Base-by-base conservation (phyloP, 306 rosid genomes). In the Carpinus viminea region DNA sequence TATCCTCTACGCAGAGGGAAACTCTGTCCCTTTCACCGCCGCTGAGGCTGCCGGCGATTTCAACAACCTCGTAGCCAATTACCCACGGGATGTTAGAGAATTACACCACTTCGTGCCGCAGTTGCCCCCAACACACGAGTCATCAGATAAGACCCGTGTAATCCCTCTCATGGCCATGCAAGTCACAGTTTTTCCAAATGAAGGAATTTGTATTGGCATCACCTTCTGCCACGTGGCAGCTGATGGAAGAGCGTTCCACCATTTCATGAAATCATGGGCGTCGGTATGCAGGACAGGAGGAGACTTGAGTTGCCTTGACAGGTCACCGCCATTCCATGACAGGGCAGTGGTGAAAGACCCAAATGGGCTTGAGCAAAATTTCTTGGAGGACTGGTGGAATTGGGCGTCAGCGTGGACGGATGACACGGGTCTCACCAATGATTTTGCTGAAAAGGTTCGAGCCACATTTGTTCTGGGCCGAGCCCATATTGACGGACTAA, bases 251-350 rank as follows among this genome's bases (percentile, higher is more conserved):
- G 54, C 82, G 4, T 78, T 82, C 34, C 84, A 73, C 11, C 84
- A 76, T 68, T 85, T 85, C 68, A 72, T 85, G 38, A 82, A 82
- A 48, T 76, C 34, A 3, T 82, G 86, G 89, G 86, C 84, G 16
- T 84, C 76, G 52, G 3, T 79, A n/a, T 83, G 82, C 8, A 80
- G 52, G 43, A 15, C 36, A 15, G 76, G 2, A n/a, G 83, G 80
- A 43, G 62, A 64, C 15, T 34, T 43, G 43, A 12, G 28, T 61
- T 68, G 73, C 52, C 17, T 56, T 74, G 50, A 47, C 45, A 12
- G 60, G 4, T 16, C 59, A 47, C 76, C 81, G 6, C 88, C 88
- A 26, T 45, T 55, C 11, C 80, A 77, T n/a, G 47, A 74, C 12
- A 76, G 82, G 28, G 80, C 52, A n/a, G 51, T 4, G 41, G n/a